Conservation (phyloP, 1,139 yeast species). For the Scheffersomyces segobiensis region DNA sequence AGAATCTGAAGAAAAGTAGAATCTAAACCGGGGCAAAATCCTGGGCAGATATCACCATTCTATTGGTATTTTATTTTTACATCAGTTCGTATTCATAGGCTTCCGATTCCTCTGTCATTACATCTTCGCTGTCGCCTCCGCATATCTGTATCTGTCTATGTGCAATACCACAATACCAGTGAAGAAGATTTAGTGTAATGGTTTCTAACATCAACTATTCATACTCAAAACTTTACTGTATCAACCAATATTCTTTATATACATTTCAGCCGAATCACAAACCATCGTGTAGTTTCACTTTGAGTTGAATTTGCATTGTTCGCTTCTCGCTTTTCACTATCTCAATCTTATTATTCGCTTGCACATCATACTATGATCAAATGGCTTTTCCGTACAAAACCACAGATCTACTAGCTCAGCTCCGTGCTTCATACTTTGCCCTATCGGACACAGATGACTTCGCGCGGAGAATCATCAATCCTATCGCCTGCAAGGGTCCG, state of each 20-base stretch:
- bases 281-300: not conserved
- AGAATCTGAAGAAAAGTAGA: no score
- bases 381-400: conserved; percentile 43
- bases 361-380: not conserved
- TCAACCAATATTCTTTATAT: no score
- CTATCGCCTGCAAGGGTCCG: conserved; percentile 8
- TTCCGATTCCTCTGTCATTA: no score
- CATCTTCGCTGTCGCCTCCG: not conserved
- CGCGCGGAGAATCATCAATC: conserved; percentile 23
- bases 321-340: not conserved
- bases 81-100: no score
- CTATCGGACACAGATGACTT: conserved; percentile 28
- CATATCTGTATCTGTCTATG: not conserved
- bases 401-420: conserved; percentile 29
- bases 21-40: no score
- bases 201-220: not conserved
- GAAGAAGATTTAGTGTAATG: not conserved
- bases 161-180: not conserved
- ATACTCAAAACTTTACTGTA: not conserved
- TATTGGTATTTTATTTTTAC: no score
- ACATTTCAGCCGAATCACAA: no score
- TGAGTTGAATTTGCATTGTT: no score
- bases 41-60: no score
- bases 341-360: not conserved
- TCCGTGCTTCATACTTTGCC: conserved; percentile 32